phyloP scores from a whole-genome alignment of 495 filamentous ascomycete genomes.

The Aspergillus asperescens region DNA sequence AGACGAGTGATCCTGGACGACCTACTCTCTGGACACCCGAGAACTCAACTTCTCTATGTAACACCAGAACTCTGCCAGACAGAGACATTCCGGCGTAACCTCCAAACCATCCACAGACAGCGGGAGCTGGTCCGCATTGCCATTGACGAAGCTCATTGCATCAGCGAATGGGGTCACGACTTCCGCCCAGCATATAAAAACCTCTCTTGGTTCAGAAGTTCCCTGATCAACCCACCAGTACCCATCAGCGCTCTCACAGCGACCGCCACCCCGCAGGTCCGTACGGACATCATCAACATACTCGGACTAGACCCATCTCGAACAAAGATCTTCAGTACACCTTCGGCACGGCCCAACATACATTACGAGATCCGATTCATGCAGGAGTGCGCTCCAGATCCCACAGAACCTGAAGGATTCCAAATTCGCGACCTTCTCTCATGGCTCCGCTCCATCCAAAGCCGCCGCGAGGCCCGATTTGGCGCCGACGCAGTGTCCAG shows the following conservation, averaged over 20 bases:
- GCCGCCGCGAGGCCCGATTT: slow-evolving; percentile 49
- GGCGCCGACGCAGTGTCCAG: slow-evolving; percentile 39
- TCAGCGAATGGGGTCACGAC: slow-evolving; percentile 97
- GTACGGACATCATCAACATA: slow-evolving; percentile 70
- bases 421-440: slow-evolving; percentile 63
- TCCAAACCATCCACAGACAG: slow-evolving; percentile 72
- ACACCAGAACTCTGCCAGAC: slow-evolving; percentile 84
- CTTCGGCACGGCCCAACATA: slow-evolving; percentile 75
- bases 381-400: slow-evolving; percentile 43
- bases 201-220: slow-evolving; percentile 79
- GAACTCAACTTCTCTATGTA: slow-evolving; percentile 80
- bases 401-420: slow-evolving; percentile 17
- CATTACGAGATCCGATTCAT: slow-evolving; percentile 93
- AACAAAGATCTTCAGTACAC: slow-evolving; percentile 72
- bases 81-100: slow-evolving; percentile 67
- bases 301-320: slow-evolving; percentile 57
- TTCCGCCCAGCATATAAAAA: slow-evolving; percentile 89
- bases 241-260: slow-evolving; percentile 89
- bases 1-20: slow-evolving; percentile 68
- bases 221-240: slow-evolving; percentile 69
- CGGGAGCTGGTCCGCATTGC: slow-evolving; percentile 78
- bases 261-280: slow-evolving; percentile 75
- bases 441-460: slow-evolving; percentile 69
- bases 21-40: slow-evolving; percentile 80
- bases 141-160: slow-evolving; percentile 94